A percentile compares a stretch with the other conserved stretches of the same genome.
phyloP scores from a whole-genome alignment of 495 filamentous ascomycete species.

The Podospora conica region DNA sequence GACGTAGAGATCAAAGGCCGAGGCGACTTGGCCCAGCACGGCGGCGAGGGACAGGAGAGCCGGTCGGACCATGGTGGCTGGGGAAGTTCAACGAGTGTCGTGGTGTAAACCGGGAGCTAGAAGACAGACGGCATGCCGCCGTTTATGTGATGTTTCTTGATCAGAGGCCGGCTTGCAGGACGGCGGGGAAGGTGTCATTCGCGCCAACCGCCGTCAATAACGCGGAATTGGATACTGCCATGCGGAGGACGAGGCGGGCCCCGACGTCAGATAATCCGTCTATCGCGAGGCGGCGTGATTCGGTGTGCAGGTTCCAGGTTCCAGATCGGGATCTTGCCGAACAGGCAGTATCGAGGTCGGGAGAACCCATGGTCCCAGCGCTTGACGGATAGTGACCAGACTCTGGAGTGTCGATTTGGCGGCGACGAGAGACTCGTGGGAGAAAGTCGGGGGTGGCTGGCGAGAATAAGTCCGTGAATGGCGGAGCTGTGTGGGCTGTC shows the following conservation, averaged over 20 bases:
- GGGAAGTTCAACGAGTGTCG: not conserved
- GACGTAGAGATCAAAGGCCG: slow-evolving; percentile 1
- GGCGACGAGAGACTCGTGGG: not conserved
- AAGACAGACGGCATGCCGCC: not conserved
- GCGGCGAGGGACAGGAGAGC: not conserved
- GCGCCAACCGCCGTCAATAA: not conserved
- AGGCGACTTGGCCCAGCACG: not conserved
- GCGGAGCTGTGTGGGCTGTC: not conserved
- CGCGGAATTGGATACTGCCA: not conserved
- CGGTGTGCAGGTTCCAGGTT: not conserved
- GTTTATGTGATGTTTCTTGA: not conserved
- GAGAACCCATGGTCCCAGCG: not conserved
- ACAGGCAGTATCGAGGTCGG: not conserved
- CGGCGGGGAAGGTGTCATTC: not conserved
- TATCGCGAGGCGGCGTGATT: not conserved
- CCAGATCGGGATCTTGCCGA: not conserved
- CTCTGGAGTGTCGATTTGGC: not conserved
- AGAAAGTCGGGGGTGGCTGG: not conserved
- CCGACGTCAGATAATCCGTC: not conserved
- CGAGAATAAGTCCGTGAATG: not conserved
- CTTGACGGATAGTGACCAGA: not conserved
- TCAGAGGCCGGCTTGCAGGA: not conserved
- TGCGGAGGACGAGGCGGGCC: not conserved
- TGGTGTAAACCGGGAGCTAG: not conserved
- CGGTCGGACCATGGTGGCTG: not conserved